Base-by-base conservation (phyloP, 352 stramenopile genomes). In the Pythium periplocum region DNA sequence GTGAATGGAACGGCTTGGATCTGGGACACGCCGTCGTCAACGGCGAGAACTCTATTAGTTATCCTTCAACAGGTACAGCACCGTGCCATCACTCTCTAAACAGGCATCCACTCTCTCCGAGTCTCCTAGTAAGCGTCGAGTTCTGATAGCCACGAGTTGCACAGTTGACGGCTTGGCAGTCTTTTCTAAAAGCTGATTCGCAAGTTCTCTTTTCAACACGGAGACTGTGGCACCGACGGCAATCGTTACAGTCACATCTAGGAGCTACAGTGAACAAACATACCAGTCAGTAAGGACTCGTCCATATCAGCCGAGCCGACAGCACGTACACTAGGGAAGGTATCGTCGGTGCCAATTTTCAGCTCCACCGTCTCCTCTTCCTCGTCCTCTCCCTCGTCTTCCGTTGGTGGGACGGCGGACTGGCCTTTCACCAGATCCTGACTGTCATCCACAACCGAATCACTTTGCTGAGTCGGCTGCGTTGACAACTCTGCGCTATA, bases 1-100 rank as follows among this genome's bases (percentile, higher is more conserved):
- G 17, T 26, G 17, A 26, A 26, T 26, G 17, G 17, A 26, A 0
- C 17, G 17, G 17, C 17, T 26, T 26, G 17, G 17, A 26, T 26
- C 17, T 26, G 17, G 17, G 17, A 26, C 17, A 26, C 17, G 17
- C 17, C 17, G 17, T 26, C 17, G 17, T 26, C 17, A 26, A 26
- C 17, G 17, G 17, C 17, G 17, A 26, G 17, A 26, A 26, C 17
- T 26, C 17, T 26, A 26, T 45, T 56, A 68, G 8, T 45, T 38
- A 38, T 68, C 60, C 43, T 62, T 59, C 39, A 68, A 40, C 38
- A 68, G 49, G 50, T 51, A 68, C 17, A 68, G 36, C 12, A 59
- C 48, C 4, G 26, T 41, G 17, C 60, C 60, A 36, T 68, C 55
- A 32, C 35, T 43, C 32, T 52, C 30, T 17, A 61, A 11, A 30